Conservation (phyloP, 2,329 filamentous ascomycete genomes). For the Apiospora hydei region DNA sequence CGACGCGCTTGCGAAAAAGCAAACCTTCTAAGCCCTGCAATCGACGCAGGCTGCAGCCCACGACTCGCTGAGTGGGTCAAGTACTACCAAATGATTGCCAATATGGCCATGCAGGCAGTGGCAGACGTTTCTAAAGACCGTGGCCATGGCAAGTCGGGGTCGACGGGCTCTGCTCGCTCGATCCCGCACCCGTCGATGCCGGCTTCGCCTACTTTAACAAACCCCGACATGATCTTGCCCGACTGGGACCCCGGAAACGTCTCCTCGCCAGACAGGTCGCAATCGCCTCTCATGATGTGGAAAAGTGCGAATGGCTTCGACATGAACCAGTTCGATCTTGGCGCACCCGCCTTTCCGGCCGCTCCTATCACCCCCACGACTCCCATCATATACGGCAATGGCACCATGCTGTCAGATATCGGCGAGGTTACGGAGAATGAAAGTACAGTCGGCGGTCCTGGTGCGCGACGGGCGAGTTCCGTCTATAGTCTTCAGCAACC, state of each 20-base stretch:
- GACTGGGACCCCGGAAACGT: slow-evolving; percentile 66
- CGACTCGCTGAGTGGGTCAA: not conserved
- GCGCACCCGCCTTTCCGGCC: slow-evolving; percentile 47
- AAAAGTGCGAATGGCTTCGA: slow-evolving; percentile 50
- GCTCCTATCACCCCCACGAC: slow-evolving; percentile 61
- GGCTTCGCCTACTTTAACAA: slow-evolving; percentile 85
- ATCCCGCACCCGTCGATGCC: slow-evolving; percentile 49
- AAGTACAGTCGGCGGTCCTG: slow-evolving; percentile 52
- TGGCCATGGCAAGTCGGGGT: slow-evolving; percentile 6
- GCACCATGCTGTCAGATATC: slow-evolving; percentile 74
- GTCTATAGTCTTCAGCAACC: slow-evolving; percentile 50
- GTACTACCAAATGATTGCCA: slow-evolving; percentile 7
- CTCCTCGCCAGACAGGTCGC: slow-evolving; percentile 60
- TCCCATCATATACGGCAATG: slow-evolving; percentile 73
- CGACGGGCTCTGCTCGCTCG: slow-evolving; percentile 17
- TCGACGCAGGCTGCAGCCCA: not conserved
- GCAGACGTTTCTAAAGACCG: not conserved
- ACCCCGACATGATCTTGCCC: slow-evolving; percentile 93
- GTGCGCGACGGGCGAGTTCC: slow-evolving; percentile 29
- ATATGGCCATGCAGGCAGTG: slow-evolving; percentile 19
- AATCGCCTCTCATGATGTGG: slow-evolving; percentile 61
- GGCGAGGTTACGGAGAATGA: slow-evolving; percentile 62
- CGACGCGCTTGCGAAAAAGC: not conserved
- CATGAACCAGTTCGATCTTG: slow-evolving; percentile 52
- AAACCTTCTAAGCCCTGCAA: not conserved